Base-by-base conservation (phyloP, 1,284 basidiomycete species). In the Trametes pubescens region DNA sequence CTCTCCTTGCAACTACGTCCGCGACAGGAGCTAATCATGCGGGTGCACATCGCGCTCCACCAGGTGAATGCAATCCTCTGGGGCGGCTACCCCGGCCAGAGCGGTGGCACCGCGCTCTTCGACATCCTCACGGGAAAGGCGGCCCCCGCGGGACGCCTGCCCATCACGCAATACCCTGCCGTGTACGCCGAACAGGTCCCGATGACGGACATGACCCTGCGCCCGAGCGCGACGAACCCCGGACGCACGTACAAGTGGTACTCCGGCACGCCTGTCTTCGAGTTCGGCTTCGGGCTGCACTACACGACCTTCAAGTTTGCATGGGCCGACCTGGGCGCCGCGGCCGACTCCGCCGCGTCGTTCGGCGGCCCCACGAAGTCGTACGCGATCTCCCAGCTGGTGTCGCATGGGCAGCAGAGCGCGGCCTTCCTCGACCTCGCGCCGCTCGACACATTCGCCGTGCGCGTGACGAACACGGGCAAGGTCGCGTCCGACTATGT, bases 231-330 rank as follows among this genome's bases (percentile, higher is more conserved):
- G 47, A 77, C 77, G 49, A 83, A 79, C 64, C 84, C 85, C 0
- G 85, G 86, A 8, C 79, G 85, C 44, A 86, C 85, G 14, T 87
- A 87, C 75, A 84, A 81, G 66, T 86, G 84, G 85, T 86, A 81
- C 76, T 78, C 76, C 21, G 83, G 80, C 24, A 78, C 77, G 21
- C 80, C 84, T 8, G 76, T 85, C 18, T 84, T 80, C 70, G 79
- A 81, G 56, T 86, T 84, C 67, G 84, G 84, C 24, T 77, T 78
- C 54, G 85, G 85, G 13, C 74, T 85, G 56, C 84, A 86, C 71
- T 86, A 79, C 72, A 86, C 85, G 16, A 82, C 76, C 18, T 87
- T 87, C 75, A 65, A 54, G 11, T 72, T 81, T 56, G 70, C 72
- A 24, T 85, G 81, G 79, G 64, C 69, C 14, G 59, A 72, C 14